These are phyloP conservation scores for Fusarium buxicola DNA, from an alignment of 2,329 filamentous ascomycete species.

Conservation along the genomic window DNA sequence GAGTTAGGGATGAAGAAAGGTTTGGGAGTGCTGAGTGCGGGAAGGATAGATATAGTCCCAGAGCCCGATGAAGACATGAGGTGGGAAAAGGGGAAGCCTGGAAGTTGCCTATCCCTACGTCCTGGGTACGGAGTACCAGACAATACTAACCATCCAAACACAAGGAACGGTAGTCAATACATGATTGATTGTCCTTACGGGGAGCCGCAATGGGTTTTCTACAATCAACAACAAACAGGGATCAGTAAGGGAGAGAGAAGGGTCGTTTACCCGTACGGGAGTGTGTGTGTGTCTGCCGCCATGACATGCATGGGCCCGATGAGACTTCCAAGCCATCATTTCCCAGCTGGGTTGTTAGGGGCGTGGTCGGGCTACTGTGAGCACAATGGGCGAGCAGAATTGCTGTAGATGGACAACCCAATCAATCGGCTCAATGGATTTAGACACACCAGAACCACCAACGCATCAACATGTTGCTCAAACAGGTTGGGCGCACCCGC, in stretches of 20 bases:
- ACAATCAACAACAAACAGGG: slow-evolving; percentile 29
- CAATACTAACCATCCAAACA: slow-evolving; percentile 16
- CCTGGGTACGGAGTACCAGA: slow-evolving; percentile 10
- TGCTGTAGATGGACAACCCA: slow-evolving; percentile 11
- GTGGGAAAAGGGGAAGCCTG: slow-evolving; percentile 8
- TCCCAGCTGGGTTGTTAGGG: slow-evolving; percentile 17
- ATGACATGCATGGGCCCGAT: slow-evolving; percentile 37
- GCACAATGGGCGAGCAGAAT: slow-evolving; percentile 24
- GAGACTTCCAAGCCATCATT: slow-evolving; percentile 40
- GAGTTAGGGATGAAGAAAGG: slow-evolving; percentile 13
- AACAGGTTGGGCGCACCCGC: slow-evolving; percentile 6
- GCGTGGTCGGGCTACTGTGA: neutral
- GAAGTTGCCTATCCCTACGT: slow-evolving; percentile 3
- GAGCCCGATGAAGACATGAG: neutral
- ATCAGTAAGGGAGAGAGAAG: slow-evolving; percentile 12
- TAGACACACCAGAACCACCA: slow-evolving; percentile 18
- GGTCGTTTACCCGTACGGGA: slow-evolving; percentile 19
- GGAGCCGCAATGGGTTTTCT: slow-evolving; percentile 16
- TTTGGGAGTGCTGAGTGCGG: neutral
- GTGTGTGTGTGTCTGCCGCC: slow-evolving; percentile 16
- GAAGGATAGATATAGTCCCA: slow-evolving; percentile 31
- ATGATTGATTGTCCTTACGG: slow-evolving; percentile 22
- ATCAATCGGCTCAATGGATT: slow-evolving; percentile 11
- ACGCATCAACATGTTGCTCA: slow-evolving; percentile 6
- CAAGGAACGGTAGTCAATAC: slow-evolving; percentile 26